A percentile compares a stretch with the other conserved stretches of the same genome.
These are phyloP conservation scores for Myochromella boudieri DNA, from an alignment of 768 basidiomycete genomes.

Conservation along the genomic window DNA sequence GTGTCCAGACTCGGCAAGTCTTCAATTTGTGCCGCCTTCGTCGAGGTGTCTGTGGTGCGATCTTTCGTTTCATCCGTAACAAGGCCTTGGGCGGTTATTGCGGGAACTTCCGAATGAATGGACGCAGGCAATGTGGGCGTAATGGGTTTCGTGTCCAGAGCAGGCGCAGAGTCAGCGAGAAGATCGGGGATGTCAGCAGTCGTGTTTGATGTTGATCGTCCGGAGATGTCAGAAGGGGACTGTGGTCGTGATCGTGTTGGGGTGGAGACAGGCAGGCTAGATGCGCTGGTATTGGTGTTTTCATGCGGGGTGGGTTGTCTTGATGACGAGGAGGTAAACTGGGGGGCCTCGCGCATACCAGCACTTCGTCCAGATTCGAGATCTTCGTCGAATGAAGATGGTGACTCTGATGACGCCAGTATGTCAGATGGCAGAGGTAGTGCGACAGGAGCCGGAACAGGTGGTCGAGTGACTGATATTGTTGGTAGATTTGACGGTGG, in stretches of 20 bases:
- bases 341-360: constrained; percentile 36
- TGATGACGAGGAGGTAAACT: constrained; percentile 18
- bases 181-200: constrained; percentile 49
- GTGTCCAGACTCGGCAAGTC: constrained; percentile 9
- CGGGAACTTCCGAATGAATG: constrained; percentile 8
- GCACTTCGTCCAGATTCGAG: constrained; percentile 47
- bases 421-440: constrained; percentile 69
- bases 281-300: neutral
- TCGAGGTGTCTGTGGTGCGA: neutral
- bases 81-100: constrained; percentile 4
- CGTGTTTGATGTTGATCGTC: constrained; percentile 12
- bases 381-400: constrained; percentile 44
- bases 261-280: constrained; percentile 1
- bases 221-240: neutral
- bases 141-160: constrained; percentile 36
- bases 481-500: constrained; percentile 40
- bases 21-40: neutral
- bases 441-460: constrained; percentile 67
- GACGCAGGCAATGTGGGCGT: constrained; percentile 25
- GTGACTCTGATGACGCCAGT: constrained; percentile 43
- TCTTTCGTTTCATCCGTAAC: constrained; percentile 1
- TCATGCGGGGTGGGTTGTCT: constrained; percentile 4
- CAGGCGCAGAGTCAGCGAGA: constrained; percentile 43
- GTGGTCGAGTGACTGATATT: constrained; percentile 68
- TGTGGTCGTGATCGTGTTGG: neutral